A percentile compares a stretch with the other conserved stretches of the same genome.
Evolutionary conservation across 768 basidiomycete species (phyloP).

Genomic region (Lentinula detonsa): DNA sequence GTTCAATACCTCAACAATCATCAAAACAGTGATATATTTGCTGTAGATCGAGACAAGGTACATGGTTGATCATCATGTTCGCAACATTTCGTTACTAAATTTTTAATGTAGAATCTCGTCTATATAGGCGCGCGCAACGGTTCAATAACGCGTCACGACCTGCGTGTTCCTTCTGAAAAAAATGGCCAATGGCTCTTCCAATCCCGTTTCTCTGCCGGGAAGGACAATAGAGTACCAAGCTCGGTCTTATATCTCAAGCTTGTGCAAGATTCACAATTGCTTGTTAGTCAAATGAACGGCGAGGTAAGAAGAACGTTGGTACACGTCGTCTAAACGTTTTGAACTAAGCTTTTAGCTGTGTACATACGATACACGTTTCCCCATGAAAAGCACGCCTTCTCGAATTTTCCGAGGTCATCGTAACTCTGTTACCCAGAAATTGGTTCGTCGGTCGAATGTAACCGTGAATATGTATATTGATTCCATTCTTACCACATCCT

Average conservation of each 20-base stretch:
- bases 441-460: constrained; percentile 34
- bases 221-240: constrained; percentile 20
- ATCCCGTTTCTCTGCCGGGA: constrained; percentile 19
- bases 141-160: constrained; percentile 50
- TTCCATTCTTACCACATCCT: constrained; percentile 3
- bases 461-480: background rate
- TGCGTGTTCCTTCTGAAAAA: constrained; percentile 30
- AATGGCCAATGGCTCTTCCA: constrained; percentile 34
- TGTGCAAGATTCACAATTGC: constrained; percentile 44
- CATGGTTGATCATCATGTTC: constrained; percentile 6
- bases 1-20: constrained; percentile 39
- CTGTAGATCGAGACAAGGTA: constrained; percentile 50
- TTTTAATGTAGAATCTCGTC: constrained; percentile 33
- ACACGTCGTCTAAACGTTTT: background rate
- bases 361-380: constrained; percentile 58
- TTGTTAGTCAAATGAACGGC: constrained; percentile 56
- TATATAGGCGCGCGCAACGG: constrained; percentile 62
- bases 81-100: background rate
- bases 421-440: constrained; percentile 43
- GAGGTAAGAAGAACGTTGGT: constrained; percentile 32
- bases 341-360: constrained; percentile 36
- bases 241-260: constrained; percentile 51
- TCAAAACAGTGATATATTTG: constrained; percentile 51
- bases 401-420: constrained; percentile 47
- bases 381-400: constrained; percentile 34